phyloP scores from a whole-genome alignment of 331 rosid species.

The Acacia concinna region DNA sequence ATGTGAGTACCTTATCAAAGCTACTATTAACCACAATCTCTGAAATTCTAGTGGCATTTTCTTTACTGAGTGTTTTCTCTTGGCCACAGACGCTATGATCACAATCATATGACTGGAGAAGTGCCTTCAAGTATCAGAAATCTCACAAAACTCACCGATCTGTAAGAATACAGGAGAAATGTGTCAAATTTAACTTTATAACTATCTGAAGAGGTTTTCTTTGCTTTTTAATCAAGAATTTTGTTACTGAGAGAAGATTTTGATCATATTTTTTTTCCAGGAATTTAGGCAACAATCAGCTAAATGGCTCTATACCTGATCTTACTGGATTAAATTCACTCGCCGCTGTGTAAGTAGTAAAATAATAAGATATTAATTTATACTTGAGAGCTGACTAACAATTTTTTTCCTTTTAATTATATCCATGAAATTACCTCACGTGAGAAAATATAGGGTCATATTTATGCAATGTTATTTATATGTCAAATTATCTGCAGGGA shows the following conservation, averaged over 20 bases:
- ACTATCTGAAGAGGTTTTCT: not conserved
- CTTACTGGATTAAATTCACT: conserved; percentile 38
- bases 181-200: not conserved
- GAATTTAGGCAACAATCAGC: conserved; percentile 46
- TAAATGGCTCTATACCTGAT: conserved; percentile 43
- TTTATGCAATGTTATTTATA: not conserved
- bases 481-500: conserved; percentile 39
- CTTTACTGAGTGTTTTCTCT: not conserved
- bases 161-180: conserved; percentile 38
- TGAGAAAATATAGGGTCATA: not conserved
- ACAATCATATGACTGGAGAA: conserved; percentile 31
- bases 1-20: conserved; percentile 22
- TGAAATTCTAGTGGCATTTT: not conserved
- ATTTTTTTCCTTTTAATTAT: not conserved
- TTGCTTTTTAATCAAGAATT: not conserved
- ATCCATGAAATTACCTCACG: not conserved
- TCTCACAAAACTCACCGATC: conserved; percentile 27
- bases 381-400: not conserved
- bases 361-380: not conserved
- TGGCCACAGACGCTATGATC: conserved; percentile 44
- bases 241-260: not conserved
- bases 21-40: not conserved
- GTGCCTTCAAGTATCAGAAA: conserved; percentile 40
- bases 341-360: conserved; percentile 38
- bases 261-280: conserved; percentile 25